Evolutionary conservation across 306 rosid species (phyloP), one percentile per base, ranked within the genome.

Genomic region (Senna siamea): DNA sequence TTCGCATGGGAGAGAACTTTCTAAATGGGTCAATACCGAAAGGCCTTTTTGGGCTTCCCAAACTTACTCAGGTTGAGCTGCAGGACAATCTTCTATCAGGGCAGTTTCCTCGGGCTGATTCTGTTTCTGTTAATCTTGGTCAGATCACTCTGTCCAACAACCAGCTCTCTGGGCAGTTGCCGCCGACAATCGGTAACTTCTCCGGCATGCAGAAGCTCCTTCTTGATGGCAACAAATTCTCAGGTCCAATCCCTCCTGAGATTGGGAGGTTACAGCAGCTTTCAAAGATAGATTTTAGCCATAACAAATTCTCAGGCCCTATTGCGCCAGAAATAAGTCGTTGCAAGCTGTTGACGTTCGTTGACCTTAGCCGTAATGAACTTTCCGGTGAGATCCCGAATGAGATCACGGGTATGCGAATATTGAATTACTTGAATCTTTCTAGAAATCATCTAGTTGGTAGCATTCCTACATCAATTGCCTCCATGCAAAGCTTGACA

Each of bases 401-500:
- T 40, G 92, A 93, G 87, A 74, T 91, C 7, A 93, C 96, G 5
- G 83, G 79, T 12, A 89, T 91, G 97, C 74, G 94, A 83, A 93
- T 93, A 76, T 50, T 93, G 76, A 93, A 91, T 64, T 91, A 89
- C 85, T 88, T 93, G 72, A 93, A 93, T 77, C 84, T 93, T 14
- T 93, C 98, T 0, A 87, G 90, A 67, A 93, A 93, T 66, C 94
- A 89, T 78, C 84, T 93, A 2, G 79, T 91, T 17, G 98, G 98
- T 13, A 75, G 80, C 80, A 89, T 93, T 70, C 98, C 98, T 1
- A 13, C 86, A 5, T 88, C 97, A 0, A 85, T 93, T 35, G 76
- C 98, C 7, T 69, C 89, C 9, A 93, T 93, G 98, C 98, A 93
- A 58, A 93, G 98, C 79, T 81, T 93, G 56, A 93, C 98, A 7